Conservation (phyloP, 1,284 basidiomycete species). For the Chondrostereum purpureum region DNA sequence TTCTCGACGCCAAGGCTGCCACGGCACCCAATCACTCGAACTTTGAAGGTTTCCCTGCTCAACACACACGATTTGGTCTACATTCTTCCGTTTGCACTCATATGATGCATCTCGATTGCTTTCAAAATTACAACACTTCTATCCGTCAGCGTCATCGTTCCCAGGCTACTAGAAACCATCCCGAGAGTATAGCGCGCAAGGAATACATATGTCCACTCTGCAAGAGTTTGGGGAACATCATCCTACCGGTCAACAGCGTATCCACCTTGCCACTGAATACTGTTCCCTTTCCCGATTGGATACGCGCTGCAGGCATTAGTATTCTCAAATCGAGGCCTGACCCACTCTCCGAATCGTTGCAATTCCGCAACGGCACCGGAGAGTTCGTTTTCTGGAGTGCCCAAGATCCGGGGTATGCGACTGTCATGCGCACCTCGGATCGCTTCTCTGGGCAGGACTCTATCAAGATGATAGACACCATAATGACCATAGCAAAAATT, state of each 20-base stretch:
- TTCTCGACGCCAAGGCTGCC: slow-evolving; percentile 43
- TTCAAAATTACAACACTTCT: slow-evolving; percentile 86
- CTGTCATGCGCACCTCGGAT: slow-evolving; percentile 44
- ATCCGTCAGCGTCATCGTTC: slow-evolving; percentile 85
- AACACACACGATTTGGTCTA: slow-evolving; percentile 77
- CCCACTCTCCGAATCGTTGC: slow-evolving; percentile 57
- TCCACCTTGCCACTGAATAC: slow-evolving; percentile 41
- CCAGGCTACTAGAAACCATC: slow-evolving; percentile 91
- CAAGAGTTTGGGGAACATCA: slow-evolving; percentile 93
- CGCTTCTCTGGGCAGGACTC: slow-evolving; percentile 47
- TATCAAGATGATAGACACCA: slow-evolving; percentile 72
- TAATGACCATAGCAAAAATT: slow-evolving; percentile 63
- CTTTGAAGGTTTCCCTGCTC: slow-evolving; percentile 71
- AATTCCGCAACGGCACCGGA: slow-evolving; percentile 71
- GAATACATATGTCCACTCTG: slow-evolving; percentile 99
- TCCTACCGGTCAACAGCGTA: slow-evolving; percentile 72
- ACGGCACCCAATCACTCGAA: slow-evolving; percentile 40
- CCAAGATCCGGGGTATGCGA: slow-evolving; percentile 64
- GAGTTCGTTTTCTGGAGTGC: slow-evolving; percentile 83
- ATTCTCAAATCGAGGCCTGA: slow-evolving; percentile 77
- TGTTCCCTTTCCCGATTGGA: slow-evolving; percentile 73
- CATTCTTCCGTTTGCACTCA: slow-evolving; percentile 91
- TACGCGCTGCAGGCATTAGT: slow-evolving; percentile 71
- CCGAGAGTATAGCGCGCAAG: slow-evolving; percentile 86
- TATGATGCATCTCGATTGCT: slow-evolving; percentile 96